Percentiles rank a stretch among this genome's conserved stretches.
These are phyloP conservation scores for Phytophthora parvispora DNA, from an alignment of 352 stramenopile genomes.

Conservation along the genomic window DNA sequence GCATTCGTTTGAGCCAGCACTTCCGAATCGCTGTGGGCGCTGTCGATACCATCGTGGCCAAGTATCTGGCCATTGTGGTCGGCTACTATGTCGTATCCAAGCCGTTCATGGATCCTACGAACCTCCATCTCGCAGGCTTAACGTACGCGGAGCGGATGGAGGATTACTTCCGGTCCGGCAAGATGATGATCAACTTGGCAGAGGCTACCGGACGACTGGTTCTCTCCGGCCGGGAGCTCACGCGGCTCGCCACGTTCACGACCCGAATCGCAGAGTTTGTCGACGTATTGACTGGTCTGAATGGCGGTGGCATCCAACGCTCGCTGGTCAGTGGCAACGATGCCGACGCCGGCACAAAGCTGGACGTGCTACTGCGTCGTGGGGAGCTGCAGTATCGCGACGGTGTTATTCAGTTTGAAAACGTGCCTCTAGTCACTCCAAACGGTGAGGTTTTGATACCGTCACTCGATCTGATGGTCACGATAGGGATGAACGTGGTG, in stretches of 20 bases:
- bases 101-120: conserved; percentile 62
- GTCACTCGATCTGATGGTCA: conserved; percentile 76
- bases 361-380: conserved; percentile 46
- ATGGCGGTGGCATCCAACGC: conserved; percentile 61
- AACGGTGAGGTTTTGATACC: conserved; percentile 84
- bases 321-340: conserved; percentile 41
- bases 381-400: conserved; percentile 56
- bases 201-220: conserved; percentile 87
- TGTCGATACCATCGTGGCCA: conserved; percentile 84
- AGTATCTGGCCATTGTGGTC: conserved; percentile 86
- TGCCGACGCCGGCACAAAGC: conserved; percentile 7
- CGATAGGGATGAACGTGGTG: conserved; percentile 89
- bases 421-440: conserved; percentile 86
- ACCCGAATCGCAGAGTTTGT: conserved; percentile 82
- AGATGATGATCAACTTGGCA: conserved; percentile 86
- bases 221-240: conserved; percentile 82
- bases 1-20: conserved; percentile 71
- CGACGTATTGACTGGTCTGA: conserved; percentile 65
- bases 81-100: conserved; percentile 76
- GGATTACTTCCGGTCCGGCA: conserved; percentile 81
- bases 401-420: conserved; percentile 86
- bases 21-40: conserved; percentile 83
- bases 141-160: conserved; percentile 79
- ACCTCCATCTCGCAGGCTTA: conserved; percentile 51
- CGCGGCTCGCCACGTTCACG: conserved; percentile 75